phyloP scores from a whole-genome alignment of 2,329 filamentous ascomycete species.

The Apiospora koreana region DNA sequence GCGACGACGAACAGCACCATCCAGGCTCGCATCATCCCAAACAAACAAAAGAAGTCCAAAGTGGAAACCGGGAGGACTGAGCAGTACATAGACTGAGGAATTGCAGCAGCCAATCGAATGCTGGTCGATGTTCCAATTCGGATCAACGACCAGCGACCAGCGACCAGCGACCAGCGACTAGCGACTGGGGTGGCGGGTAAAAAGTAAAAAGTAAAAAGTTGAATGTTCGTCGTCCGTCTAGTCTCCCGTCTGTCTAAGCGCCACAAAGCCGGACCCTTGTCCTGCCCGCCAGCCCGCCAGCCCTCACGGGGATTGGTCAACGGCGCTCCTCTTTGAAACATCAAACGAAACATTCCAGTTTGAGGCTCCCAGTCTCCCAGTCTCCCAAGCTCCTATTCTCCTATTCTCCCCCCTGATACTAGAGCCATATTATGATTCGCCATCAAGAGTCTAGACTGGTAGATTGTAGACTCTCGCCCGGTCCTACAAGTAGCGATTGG shows the following conservation, averaged over 20 bases:
- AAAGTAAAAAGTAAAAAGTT: not conserved
- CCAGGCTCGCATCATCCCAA: not conserved
- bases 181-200: not conserved
- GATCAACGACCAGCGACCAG: not conserved
- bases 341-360: constrained; percentile 18
- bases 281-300: not conserved
- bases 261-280: not conserved
- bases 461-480: not conserved
- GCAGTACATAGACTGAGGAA: too few species aligned
- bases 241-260: not conserved
- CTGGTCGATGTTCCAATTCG: not conserved
- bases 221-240: not conserved
- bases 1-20: not conserved
- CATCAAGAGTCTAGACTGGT: not conserved
- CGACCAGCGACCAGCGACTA: too few species aligned
- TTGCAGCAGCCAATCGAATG: not conserved
- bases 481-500: not conserved
- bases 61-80: too few species aligned
- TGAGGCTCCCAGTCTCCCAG: not conserved
- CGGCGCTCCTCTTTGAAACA: constrained; percentile 16
- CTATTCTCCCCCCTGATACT: not conserved
- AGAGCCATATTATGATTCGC: not conserved
- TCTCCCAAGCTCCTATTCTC: too few species aligned
- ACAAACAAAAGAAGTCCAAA: too few species aligned
- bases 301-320: constrained; percentile 13